Evolutionary conservation across 495 filamentous ascomycete genomes (phyloP).

Genomic region (Aspergillus coremiiformis): DNA sequence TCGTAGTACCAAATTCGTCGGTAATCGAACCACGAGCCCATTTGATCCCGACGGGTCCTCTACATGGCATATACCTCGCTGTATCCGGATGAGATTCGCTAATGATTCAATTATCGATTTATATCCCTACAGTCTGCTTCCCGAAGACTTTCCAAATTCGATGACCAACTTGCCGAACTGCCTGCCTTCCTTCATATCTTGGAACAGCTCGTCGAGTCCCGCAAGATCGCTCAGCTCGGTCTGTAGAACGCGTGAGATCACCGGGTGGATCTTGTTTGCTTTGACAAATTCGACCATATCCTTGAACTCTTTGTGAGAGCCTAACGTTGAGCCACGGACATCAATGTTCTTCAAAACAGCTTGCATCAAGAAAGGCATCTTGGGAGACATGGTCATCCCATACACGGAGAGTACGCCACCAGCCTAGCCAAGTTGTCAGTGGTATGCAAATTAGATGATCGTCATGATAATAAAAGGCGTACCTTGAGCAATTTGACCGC

Average conservation of each 20-base stretch:
- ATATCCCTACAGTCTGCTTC: slow-evolving; percentile 34
- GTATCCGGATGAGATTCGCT: not conserved
- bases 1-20: not conserved
- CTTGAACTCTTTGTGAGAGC: slow-evolving; percentile 62
- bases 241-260: slow-evolving; percentile 54
- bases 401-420: slow-evolving; percentile 66
- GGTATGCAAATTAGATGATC: not conserved
- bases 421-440: slow-evolving; percentile 19
- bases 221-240: slow-evolving; percentile 56
- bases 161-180: slow-evolving; percentile 78
- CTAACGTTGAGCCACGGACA: slow-evolving; percentile 66
- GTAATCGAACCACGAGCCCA: not conserved
- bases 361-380: slow-evolving; percentile 63
- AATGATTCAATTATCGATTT: not conserved
- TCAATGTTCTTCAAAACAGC: slow-evolving; percentile 73
- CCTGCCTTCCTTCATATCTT: slow-evolving; percentile 64
- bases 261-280: slow-evolving; percentile 53
- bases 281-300: slow-evolving; percentile 72
- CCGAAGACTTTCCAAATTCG: slow-evolving; percentile 35
- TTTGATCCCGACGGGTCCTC: not conserved
- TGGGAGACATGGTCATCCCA: slow-evolving; percentile 70
- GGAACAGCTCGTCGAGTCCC: slow-evolving; percentile 60
- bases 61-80: not conserved
- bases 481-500: slow-evolving; percentile 51
- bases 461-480: slow-evolving; percentile 6